Base-by-base conservation (phyloP, 352 stramenopile species). In the Phytopythium chamaehyphon region DNA sequence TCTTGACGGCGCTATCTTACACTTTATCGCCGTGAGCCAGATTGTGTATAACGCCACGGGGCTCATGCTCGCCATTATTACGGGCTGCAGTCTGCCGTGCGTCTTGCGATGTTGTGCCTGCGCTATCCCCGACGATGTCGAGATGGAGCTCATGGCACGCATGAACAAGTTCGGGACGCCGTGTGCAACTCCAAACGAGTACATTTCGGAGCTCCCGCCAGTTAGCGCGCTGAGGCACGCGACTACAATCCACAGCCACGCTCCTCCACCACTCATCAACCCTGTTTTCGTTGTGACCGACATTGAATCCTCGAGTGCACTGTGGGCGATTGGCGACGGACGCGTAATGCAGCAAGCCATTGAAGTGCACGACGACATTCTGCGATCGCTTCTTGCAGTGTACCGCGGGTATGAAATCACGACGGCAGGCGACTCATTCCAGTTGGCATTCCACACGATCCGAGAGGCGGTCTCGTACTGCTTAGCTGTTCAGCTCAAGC, bases 331-430 rank as follows among this genome's bases (percentile, higher is more conserved):
- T 15, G 67, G 59, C 8, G 70, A 80, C 40, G 62, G 64, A 14
- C 65, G 64, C 6, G 55, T 79, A 22, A 79, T 85, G 65, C 69
- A 78, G 40, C 57, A 56, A 5, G 65, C 69, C 3, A 75, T 61
- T 31, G 55, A 73, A 38, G 47, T 75, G 1, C 73, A 84, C 37
- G 73, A 84, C 23, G 52, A 77, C 35, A 59, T 66, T 2, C 49
- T 83, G 14, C 69, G 69, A 0, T 64, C 63, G 1, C 33, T 74
- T 43, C 38, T 83, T 24, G 50, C 54, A 10, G 62, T 66, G 14
- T 65, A 88, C 39, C 65, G 65, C 40, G 79, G 79, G 6, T 90
- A 90, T 47, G 79, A 90, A 51, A 86, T 90, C 55, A 86, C 79
- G 23, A 90, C 79, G 1, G 65, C 62, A 0, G 79, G 79, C 3